Base-by-base conservation (phyloP, 805 yeast species). In the Ascoidea asiatica region DNA sequence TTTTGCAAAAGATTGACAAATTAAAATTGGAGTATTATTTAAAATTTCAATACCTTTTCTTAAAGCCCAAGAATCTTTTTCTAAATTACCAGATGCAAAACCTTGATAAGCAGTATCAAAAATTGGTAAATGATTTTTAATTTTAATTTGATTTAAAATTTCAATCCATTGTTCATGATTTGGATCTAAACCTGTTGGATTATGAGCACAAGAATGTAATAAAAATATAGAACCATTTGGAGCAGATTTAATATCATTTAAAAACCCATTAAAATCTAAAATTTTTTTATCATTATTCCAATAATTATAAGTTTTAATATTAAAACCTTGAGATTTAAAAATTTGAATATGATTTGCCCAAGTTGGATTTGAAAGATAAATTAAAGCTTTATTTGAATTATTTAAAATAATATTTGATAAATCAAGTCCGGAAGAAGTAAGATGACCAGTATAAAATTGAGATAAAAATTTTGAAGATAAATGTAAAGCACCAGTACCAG, bases 61-160 rank as follows among this genome's bases (percentile, higher is more conserved):
- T 47, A 77, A 72, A 20, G 97, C 87, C 69, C 75, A 85, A 6
- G 95, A 90, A 56, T 90, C 98, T 48, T 75, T 72, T 51, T 73
- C 80, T 53, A 87, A 72, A 55, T 82, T 78, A 45, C 97, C 97
- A 39, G 89, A 75, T 22, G 97, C 95, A 60, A 90, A 90, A 4
- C 98, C 98, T 67, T 90, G 97, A 70, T 92, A 90, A 19, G 97
- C 97, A 49, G 88, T 78, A 65, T 90, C 98, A 57, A 92, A 89
- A 49, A 90, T 64, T 5, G 87, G 86, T 55, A 90, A 72, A 63
- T 87, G 95, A 44, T 73, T 65, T 46, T 75, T 70, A 47, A 64
- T 58, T 52, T 75, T 72, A 50, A 86, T 65, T 21, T 77, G 81
- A 39, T 72, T 69, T 40, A 85, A 69, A 44, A 92, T 80, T 56